Conservation (phyloP, 129 eudicot genomes). For the Artemisia tridentata region DNA sequence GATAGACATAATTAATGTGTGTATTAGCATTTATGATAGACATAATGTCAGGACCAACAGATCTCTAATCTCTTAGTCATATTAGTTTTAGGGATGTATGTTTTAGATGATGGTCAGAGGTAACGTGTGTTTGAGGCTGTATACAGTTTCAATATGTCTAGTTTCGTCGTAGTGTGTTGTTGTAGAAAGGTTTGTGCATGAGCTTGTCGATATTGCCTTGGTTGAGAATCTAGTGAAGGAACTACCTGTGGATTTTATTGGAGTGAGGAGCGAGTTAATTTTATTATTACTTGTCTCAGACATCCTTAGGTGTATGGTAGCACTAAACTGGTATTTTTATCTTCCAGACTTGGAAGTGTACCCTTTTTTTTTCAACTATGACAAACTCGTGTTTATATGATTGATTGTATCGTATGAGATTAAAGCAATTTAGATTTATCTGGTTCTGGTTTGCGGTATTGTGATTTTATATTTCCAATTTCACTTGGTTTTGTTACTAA, state of each 20-base stretch:
- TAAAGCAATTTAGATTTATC: too few species aligned
- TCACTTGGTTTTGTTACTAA: too few species aligned
- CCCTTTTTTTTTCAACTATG: too few species aligned
- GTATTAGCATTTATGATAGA: constrained; percentile 4
- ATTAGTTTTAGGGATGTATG: constrained; percentile 8
- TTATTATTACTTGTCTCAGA: too few species aligned
- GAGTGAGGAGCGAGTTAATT: too few species aligned
- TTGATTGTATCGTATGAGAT: too few species aligned
- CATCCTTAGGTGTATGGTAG: background rate
- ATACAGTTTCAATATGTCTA: background rate
- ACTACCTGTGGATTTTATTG: too few species aligned
- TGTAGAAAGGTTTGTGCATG: background rate
- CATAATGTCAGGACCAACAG: background rate
- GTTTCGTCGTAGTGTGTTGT: background rate
- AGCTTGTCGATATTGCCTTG: too few species aligned
- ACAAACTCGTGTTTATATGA: too few species aligned
- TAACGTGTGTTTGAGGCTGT: background rate
- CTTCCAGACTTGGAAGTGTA: background rate
- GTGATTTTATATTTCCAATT: too few species aligned
- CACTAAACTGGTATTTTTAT: background rate
- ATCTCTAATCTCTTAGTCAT: background rate
- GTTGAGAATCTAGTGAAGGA: too few species aligned
- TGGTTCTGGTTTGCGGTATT: too few species aligned
- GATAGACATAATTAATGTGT: background rate
- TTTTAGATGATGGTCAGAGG: background rate